phyloP scores from a whole-genome alignment of 345 rosid species.

The Syzygium grande region DNA sequence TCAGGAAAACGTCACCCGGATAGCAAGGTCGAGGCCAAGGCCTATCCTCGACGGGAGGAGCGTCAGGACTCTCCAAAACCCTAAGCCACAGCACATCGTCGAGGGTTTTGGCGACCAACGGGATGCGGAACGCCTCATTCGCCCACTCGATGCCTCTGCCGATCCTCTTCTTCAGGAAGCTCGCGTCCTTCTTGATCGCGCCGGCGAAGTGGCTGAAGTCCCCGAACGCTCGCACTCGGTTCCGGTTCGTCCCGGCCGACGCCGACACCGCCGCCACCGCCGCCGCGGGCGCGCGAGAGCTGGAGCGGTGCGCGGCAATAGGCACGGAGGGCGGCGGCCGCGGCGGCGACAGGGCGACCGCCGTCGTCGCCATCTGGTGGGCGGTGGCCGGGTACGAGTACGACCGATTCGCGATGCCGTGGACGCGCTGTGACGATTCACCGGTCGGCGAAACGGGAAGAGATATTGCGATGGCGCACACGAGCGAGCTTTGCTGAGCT shows the following conservation, averaged over 20 bases:
- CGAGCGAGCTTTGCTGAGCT: not conserved
- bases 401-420: not conserved
- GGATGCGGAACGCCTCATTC: slow-evolving; percentile 46
- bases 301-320: not conserved
- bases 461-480: not conserved
- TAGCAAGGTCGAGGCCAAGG: slow-evolving; percentile 71
- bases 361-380: not conserved
- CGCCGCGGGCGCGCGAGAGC: not conserved
- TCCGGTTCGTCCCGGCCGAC: not conserved
- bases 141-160: slow-evolving; percentile 70
- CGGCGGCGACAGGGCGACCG: not conserved
- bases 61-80: slow-evolving; percentile 51
- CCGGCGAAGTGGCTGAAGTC: slow-evolving; percentile 56
- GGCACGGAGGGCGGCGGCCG: not conserved
- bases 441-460: not conserved
- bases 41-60: slow-evolving; percentile 23
- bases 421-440: not conserved
- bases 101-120: slow-evolving; percentile 44
- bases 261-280: not conserved
- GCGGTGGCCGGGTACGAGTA: not conserved
- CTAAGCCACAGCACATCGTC: slow-evolving; percentile 76
- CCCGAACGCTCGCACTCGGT: slow-evolving; percentile 19
- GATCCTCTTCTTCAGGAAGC: slow-evolving; percentile 45
- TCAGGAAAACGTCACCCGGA: slow-evolving; percentile 36
- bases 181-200: slow-evolving; percentile 50